These are phyloP conservation scores for Aphanocladium album DNA, from an alignment of 2,329 filamentous ascomycete genomes.

Conservation along the genomic window DNA sequence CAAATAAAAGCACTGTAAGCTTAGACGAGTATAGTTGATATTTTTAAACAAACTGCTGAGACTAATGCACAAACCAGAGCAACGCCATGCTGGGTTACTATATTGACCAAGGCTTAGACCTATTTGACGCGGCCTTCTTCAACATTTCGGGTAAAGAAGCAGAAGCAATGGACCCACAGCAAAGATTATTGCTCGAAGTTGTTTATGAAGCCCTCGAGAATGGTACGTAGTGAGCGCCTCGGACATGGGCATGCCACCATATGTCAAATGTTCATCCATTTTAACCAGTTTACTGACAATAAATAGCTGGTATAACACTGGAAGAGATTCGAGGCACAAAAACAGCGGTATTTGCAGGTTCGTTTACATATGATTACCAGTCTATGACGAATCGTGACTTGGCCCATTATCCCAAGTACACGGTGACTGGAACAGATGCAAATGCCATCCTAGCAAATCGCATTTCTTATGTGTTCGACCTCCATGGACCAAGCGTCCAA, in stretches of 20 bases:
- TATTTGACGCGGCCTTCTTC: slow-evolving; percentile 28
- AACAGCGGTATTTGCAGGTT: slow-evolving; percentile 19
- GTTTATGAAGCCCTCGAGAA: slow-evolving; percentile 32
- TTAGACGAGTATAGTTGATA: too few relatives aligned
- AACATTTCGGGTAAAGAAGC: slow-evolving; percentile 27
- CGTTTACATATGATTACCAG: slow-evolving; percentile 24
- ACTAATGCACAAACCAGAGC: too few relatives aligned
- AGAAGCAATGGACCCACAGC: slow-evolving; percentile 28
- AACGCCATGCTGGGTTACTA: neutral
- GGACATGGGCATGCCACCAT: too few relatives aligned
- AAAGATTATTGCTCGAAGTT: slow-evolving; percentile 28
- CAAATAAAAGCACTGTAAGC: slow-evolving; percentile 19
- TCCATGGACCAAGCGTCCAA: slow-evolving; percentile 34
- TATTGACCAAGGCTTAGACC: slow-evolving; percentile 14
- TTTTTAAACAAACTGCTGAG: too few relatives aligned
- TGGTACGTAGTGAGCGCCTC: too few relatives aligned
- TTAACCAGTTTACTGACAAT: too few relatives aligned
- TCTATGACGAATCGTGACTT: slow-evolving; percentile 23
- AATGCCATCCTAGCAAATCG: slow-evolving; percentile 30
- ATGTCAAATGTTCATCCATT: too few relatives aligned
- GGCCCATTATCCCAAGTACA: slow-evolving; percentile 23
- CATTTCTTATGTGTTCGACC: slow-evolving; percentile 36
- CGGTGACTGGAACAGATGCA: slow-evolving; percentile 28
- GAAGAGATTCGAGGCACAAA: neutral
- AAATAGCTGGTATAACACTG: slow-evolving; percentile 11